phyloP scores from a whole-genome alignment of 1,139 yeast genomes.

The Maudiozyma humilis region DNA sequence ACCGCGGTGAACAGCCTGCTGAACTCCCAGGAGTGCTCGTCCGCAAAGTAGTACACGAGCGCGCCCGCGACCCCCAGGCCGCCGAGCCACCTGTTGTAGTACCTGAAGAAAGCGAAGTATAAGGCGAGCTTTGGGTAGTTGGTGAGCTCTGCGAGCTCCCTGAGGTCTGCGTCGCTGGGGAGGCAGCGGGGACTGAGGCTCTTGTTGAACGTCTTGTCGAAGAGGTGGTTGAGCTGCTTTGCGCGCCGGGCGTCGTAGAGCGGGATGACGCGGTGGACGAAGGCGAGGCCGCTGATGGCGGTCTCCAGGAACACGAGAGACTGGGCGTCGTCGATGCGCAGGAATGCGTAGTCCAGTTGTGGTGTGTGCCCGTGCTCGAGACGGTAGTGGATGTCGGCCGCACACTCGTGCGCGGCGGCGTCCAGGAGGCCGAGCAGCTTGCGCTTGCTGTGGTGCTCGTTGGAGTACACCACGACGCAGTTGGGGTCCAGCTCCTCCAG shows the following conservation, averaged over 20 bases:
- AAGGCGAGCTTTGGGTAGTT: slow-evolving; percentile 61
- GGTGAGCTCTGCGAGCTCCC: slow-evolving; percentile 30
- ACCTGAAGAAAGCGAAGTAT: slow-evolving; percentile 67
- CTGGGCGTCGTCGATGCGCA: slow-evolving; percentile 12
- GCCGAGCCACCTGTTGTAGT: slow-evolving; percentile 53
- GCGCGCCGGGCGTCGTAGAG: slow-evolving; percentile 40
- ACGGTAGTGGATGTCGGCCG: slow-evolving; percentile 12
- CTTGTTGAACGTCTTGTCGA: slow-evolving; percentile 11
- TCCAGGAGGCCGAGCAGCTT: slow-evolving; percentile 16
- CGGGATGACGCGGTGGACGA: slow-evolving; percentile 53
- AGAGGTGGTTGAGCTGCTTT: slow-evolving; percentile 19
- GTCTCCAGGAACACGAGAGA: not conserved
- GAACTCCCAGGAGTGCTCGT: slow-evolving; percentile 40
- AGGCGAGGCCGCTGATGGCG: slow-evolving; percentile 15
- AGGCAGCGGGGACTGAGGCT: slow-evolving; percentile 11
- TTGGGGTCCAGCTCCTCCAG: slow-evolving; percentile 27
- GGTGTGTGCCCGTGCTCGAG: slow-evolving; percentile 16
- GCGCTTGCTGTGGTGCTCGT: slow-evolving; percentile 15
- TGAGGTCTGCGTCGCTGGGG: slow-evolving; percentile 17
- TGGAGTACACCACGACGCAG: slow-evolving; percentile 18
- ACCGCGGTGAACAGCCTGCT: slow-evolving; percentile 45
- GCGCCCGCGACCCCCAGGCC: slow-evolving; percentile 57
- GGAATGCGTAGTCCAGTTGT: slow-evolving; percentile 18
- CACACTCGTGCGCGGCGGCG: slow-evolving; percentile 14
- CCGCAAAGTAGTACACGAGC: slow-evolving; percentile 34